Base-by-base conservation (phyloP, 169 alveolate species). In the Plasmodium gaboni region DNA sequence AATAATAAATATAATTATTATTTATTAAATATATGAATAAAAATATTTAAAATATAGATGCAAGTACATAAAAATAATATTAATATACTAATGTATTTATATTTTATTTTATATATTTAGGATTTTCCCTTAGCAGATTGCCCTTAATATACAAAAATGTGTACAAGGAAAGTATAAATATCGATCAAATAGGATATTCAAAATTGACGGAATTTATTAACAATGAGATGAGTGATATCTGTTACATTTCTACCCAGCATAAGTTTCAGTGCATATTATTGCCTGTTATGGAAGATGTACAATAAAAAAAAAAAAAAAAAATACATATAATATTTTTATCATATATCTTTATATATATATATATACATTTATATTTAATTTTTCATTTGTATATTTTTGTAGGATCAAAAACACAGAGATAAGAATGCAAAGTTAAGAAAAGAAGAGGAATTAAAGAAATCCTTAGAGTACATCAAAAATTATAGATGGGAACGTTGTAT, bases 141-240 rank as follows among this genome's bases (percentile, higher is more conserved):
- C 96, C 96, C 44, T 44, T 88, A 28, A 60, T 88, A n/a, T 93
- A 93, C 60, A 93, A 78, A 63, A 88, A 72, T 57, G 86, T 65
- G 19, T 91, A 71, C 61, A 73, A 73, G 26, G 93, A 80, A 73
- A 93, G 83, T 44, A 73, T 93, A 59, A 91, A 91, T 42, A 91
- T 88, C 12, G 72, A 88, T 17, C 89, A 89, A 22, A 69, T 76
- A 44, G 96, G 96, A 59, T 93, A 93, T 32, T 69, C 88, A 22
- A 93, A 93, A 69, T 65, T 93, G n/a, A 74, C 94, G 1, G 96
- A 93, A 69, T 93, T 93, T 64, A 91, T 93, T 19, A 87, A 70
- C 26, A 59, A 72, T 28, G 95, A 93, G 53, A 63, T 93, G 57
- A 89, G 93, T 9, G 92, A 70, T 42, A 87, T 92, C 13, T 72